These are phyloP conservation scores for Saccharomycopsis amapae DNA, from an alignment of 805 yeast genomes.

Conservation along the genomic window DNA sequence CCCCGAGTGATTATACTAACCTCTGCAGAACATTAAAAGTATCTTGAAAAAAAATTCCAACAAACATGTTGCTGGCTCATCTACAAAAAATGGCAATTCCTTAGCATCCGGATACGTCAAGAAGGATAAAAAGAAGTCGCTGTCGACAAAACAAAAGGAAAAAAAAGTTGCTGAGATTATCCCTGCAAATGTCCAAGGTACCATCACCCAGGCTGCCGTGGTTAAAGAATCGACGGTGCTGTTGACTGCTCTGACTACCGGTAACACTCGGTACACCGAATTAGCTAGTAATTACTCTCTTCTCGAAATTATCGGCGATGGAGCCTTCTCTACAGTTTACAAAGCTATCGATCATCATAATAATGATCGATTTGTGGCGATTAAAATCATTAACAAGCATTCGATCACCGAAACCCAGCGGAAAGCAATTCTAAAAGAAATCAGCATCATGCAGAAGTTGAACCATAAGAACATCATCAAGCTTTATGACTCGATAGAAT, in stretches of 20 bases:
- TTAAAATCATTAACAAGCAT: constrained; percentile 64
- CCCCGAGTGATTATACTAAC: no score
- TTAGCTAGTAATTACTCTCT: constrained; percentile 28
- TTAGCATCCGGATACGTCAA: no score
- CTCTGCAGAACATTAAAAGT: no score
- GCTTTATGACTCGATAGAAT: constrained; percentile 47
- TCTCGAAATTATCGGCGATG: constrained; percentile 56
- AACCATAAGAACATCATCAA: constrained; percentile 55
- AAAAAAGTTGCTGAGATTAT: no score
- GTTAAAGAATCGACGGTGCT: background rate
- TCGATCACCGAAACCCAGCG: constrained; percentile 46
- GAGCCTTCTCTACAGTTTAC: constrained; percentile 86
- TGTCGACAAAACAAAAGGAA: no score
- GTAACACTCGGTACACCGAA: constrained; percentile 23
- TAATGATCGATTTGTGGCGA: constrained; percentile 46
- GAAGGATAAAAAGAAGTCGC: no score
- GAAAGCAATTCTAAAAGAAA: constrained; percentile 60
- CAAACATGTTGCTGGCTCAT: no score
- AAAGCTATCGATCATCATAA: constrained; percentile 48
- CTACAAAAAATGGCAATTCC: no score
- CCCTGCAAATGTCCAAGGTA: no score
- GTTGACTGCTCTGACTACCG: background rate
- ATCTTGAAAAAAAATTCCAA: no score
- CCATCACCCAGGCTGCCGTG: background rate
- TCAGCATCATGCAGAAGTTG: constrained; percentile 61